Base-by-base conservation (phyloP, 768 basidiomycete genomes). In the Lentinula aciculospora region DNA sequence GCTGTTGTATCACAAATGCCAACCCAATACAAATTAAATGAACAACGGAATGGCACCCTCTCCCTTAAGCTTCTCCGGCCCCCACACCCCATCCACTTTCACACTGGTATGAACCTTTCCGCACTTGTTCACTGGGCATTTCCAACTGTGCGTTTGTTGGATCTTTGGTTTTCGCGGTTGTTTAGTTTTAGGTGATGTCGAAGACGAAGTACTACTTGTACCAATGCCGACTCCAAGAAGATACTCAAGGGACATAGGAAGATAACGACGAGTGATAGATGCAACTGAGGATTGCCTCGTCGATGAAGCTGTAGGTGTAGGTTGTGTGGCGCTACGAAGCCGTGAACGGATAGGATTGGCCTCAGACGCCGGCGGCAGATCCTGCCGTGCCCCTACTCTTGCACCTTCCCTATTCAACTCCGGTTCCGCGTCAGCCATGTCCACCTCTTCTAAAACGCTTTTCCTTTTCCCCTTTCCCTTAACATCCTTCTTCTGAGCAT, bases 41-140 rank as follows among this genome's bases (percentile, higher is more conserved):
- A 56, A 60, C 23, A 60, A 36, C 31, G 34, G 46, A 44, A 60
- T 56, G 12, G 55, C 59, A 5, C 59, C 59, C 21, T 57, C 55
- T 4, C 59, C 59, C 21, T 36, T 49, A 17, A 74, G 74, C 50
- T 75, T 76, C 61, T 87, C 85, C 65, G 78, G 80, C 36, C 70
- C 74, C 87, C 88, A 91, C 57, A 71, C 73, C 2, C 84, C 85
- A 40, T 76, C 76, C 10, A 85, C 64, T 59, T 79, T 75, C 32
- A 86, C 75, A 61, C 86, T 88, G 10, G 72, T 69, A 67, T 89
- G 87, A 34, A 72, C 62, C 13, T 67, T 68, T 9, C 71, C 78
- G 64, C 88, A 91, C 1, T 76, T 76, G 2, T 73, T 62, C 1
- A 89, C 84, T 0, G 88, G 88, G 64, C 88, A 91, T 15, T 45